Conservation (phyloP, 1,139 yeast genomes). For the Spathaspora jeffriesii region DNA sequence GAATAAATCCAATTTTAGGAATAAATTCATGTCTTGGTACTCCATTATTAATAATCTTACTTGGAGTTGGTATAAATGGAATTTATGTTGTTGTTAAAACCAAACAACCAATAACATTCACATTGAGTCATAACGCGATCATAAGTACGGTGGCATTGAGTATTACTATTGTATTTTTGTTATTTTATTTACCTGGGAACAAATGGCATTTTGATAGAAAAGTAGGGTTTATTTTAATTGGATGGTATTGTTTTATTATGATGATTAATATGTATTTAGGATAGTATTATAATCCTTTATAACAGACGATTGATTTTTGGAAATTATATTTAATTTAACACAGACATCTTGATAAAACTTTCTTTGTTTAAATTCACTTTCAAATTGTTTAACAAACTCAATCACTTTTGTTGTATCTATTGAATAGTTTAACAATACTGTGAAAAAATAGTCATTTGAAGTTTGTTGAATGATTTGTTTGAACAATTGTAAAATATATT, state of each 20-base stretch:
- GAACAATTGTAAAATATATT: conserved; percentile 25
- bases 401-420: conserved; percentile 13
- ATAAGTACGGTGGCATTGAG: conserved; percentile 29
- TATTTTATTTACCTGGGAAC: conserved; percentile 32
- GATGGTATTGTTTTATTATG: conserved; percentile 23
- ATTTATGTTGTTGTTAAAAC: conserved; percentile 13
- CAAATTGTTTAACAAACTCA: conserved; percentile 14
- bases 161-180: conserved; percentile 21
- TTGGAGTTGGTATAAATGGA: conserved; percentile 45
- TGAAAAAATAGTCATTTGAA: conserved; percentile 24
- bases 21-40: conserved; percentile 45
- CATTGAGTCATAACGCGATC: conserved; percentile 23
- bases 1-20: conserved; percentile 36
- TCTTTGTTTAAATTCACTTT: conserved; percentile 4
- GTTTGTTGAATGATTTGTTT: conserved; percentile 23
- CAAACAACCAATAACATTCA: conserved; percentile 21
- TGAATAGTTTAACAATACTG: conserved; percentile 16
- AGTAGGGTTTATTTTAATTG: conserved; percentile 24
- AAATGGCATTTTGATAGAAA: conserved; percentile 35
- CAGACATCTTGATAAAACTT: conserved; percentile 2
- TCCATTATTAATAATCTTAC: conserved; percentile 35
- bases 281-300: conserved; percentile 5
- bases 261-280: conserved; percentile 17
- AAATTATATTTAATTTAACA: conserved; percentile 4
- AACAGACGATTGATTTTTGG: neutral